Conservation (phyloP, 306 rosid genomes). For the Trifolium subterraneum region DNA sequence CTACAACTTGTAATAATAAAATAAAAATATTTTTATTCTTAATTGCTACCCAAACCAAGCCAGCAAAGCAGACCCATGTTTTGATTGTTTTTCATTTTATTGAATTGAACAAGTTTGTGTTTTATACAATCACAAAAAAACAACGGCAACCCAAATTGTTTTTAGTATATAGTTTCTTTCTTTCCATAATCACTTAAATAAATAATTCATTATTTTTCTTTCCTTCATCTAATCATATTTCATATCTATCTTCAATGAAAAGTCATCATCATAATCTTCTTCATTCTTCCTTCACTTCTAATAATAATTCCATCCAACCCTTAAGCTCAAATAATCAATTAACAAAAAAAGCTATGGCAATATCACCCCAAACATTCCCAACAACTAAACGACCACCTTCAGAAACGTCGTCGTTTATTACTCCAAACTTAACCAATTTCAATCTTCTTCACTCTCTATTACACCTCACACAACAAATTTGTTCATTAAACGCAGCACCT, state of each 20-base stretch:
- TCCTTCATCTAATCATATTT: slow-evolving; percentile 27
- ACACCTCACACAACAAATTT: slow-evolving; percentile 60
- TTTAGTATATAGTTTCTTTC: slow-evolving; percentile 21
- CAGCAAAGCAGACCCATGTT: slow-evolving; percentile 33
- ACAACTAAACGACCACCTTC: slow-evolving; percentile 71
- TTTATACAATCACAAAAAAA: slow-evolving; percentile 31
- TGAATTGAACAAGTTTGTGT: slow-evolving; percentile 25
- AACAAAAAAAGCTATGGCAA: slow-evolving; percentile 51
- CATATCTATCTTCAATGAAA: slow-evolving; percentile 32
- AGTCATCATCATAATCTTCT: background rate
- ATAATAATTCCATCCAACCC: background rate
- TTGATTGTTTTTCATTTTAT: background rate
- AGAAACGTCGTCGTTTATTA: slow-evolving; percentile 52
- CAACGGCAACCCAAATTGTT: slow-evolving; percentile 27
- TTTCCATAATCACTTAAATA: background rate
- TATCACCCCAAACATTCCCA: slow-evolving; percentile 58
- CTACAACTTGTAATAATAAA: slow-evolving; percentile 35
- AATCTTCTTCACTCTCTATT: slow-evolving; percentile 64
- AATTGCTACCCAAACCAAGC: background rate
- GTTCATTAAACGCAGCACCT: slow-evolving; percentile 39
- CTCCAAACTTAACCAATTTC: slow-evolving; percentile 51
- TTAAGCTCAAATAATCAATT: slow-evolving; percentile 12
- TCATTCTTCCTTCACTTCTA: background rate
- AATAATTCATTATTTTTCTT: background rate
- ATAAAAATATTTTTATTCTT: background rate